These are phyloP conservation scores for Fusarium algeriense DNA, from an alignment of 2,329 filamentous ascomycete genomes.

Conservation along the genomic window DNA sequence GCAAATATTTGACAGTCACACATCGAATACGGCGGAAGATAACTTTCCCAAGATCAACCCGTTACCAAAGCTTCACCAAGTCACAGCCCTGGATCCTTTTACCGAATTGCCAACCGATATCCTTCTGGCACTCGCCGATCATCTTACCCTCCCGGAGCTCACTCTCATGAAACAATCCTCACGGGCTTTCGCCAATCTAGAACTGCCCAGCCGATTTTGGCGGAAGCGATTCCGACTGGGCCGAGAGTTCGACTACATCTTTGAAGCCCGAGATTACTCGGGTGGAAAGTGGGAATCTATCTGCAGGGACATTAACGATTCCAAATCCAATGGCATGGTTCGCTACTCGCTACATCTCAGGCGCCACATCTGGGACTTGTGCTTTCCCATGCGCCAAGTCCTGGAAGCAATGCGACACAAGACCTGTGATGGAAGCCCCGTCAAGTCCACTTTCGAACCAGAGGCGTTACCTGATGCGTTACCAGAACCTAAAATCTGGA, in stretches of 20 bases:
- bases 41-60: no score
- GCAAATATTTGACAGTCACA: neutral
- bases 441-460: neutral
- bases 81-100: neutral
- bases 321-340: neutral
- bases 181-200: neutral
- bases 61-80: neutral
- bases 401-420: neutral
- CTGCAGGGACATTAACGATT: neutral
- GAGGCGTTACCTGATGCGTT: neutral
- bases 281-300: neutral
- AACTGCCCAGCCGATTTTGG: neutral
- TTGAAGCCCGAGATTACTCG: neutral
- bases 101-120: neutral
- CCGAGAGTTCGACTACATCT: neutral
- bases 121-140: neutral
- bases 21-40: fast-evolving
- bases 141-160: neutral
- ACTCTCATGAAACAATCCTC: neutral
- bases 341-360: neutral
- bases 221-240: neutral
- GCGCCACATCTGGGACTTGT: neutral
- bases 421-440: neutral
- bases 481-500: neutral
- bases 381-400: neutral